Percentiles rank a stretch among this genome's conserved stretches.
These are phyloP conservation scores for Metarhizium brunneum DNA, from an alignment of 2,329 filamentous ascomycete genomes.

Conservation along the genomic window DNA sequence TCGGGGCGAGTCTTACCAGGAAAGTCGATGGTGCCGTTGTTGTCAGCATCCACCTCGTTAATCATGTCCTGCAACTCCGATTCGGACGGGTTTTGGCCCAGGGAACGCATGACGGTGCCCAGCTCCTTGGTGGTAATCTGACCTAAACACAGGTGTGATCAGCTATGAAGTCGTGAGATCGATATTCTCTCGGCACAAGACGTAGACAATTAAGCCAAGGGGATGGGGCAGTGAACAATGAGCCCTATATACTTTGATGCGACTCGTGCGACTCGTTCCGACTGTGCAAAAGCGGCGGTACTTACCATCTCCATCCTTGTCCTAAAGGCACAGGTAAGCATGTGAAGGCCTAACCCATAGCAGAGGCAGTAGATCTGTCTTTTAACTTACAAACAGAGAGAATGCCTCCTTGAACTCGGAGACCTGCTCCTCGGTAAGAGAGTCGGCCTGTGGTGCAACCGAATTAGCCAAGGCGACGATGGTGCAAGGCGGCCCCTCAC, in stretches of 20 bases:
- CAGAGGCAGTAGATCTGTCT: neutral
- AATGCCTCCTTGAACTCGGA: conserved; percentile 99
- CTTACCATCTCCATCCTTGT: conserved; percentile 88
- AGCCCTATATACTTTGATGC: neutral
- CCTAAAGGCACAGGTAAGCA: conserved; percentile 38
- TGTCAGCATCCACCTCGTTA: conserved; percentile 86
- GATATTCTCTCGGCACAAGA: neutral
- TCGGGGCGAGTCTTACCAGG: conserved; percentile 50
- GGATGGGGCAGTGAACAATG: neutral
- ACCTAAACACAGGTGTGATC: conserved; percentile 37
- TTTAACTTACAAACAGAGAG: conserved; percentile 86
- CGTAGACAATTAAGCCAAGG: neutral
- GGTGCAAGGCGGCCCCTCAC: neutral
- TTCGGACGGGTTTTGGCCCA: conserved; percentile 84
- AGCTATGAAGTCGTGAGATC: neutral
- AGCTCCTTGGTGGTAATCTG: conserved; percentile 90
- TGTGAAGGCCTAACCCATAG: neutral
- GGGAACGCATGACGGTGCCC: conserved; percentile 82
- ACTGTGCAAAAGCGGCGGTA: conserved; percentile 17
- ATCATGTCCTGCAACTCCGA: conserved; percentile 91
- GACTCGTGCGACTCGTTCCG: neutral
- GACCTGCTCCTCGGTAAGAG: conserved; percentile 98
- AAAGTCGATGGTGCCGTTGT: conserved; percentile 89
- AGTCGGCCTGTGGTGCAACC: conserved; percentile 63
- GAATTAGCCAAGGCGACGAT: conserved; percentile 13